Conservation (phyloP, 768 basidiomycete genomes). For the Tylopilus subfusipes region DNA sequence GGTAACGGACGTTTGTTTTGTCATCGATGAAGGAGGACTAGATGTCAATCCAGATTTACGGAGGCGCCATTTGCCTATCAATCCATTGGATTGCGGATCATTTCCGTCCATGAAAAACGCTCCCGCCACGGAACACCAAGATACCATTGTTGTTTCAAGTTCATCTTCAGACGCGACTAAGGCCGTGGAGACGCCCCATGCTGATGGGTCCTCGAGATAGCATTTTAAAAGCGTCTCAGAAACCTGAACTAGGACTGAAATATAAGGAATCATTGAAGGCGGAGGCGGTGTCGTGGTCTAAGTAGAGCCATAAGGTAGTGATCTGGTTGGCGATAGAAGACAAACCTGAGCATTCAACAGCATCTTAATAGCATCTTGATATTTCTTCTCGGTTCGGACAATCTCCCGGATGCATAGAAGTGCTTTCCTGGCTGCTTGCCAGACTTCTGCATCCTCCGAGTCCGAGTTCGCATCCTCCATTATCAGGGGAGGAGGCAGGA, state of each 20-base stretch:
- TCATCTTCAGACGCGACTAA: slow-evolving; percentile 51
- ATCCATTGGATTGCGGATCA: slow-evolving; percentile 8
- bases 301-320: slow-evolving; percentile 7
- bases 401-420: slow-evolving; percentile 48
- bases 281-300: slow-evolving; percentile 45
- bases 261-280: slow-evolving; percentile 47
- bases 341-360: slow-evolving; percentile 37
- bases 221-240: slow-evolving; percentile 48
- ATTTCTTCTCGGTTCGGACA: slow-evolving; percentile 44
- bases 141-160: slow-evolving; percentile 54
- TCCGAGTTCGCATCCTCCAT: slow-evolving; percentile 7
- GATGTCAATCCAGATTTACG: slow-evolving; percentile 17
- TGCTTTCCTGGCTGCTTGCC: slow-evolving; percentile 39
- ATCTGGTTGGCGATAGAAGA: not conserved
- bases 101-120: slow-evolving; percentile 37
- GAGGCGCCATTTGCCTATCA: slow-evolving; percentile 21
- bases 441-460: slow-evolving; percentile 27
- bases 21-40: slow-evolving; percentile 2
- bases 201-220: slow-evolving; percentile 62
- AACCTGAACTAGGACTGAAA: slow-evolving; percentile 47
- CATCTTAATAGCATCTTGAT: slow-evolving; percentile 37
- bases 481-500: not conserved
- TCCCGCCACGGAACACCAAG: slow-evolving; percentile 40
- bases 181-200: slow-evolving; percentile 59
- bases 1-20: slow-evolving; percentile 5